Evolutionary conservation across 2,329 filamentous ascomycete species (phyloP).

Genomic region (Dothistroma septosporum): DNA sequence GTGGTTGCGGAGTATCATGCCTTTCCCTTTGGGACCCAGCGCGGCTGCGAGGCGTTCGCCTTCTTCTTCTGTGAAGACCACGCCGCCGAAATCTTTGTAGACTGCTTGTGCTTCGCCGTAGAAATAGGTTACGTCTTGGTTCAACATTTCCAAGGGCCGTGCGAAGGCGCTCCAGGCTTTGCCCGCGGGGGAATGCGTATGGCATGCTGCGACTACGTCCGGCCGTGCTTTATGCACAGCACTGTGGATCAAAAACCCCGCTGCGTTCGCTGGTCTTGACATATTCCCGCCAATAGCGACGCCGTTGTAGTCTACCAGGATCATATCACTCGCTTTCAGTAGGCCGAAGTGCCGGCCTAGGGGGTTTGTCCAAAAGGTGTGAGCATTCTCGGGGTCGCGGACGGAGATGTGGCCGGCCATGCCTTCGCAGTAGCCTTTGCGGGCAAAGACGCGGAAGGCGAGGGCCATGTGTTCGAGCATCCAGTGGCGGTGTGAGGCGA

Average conservation of each 20-base stretch:
- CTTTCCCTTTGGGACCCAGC: constrained; percentile 59
- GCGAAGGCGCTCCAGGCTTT: constrained; percentile 66
- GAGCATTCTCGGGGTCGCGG: constrained; percentile 59
- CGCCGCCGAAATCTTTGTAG: constrained; percentile 60
- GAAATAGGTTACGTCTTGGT: constrained; percentile 63
- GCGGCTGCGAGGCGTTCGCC: constrained; percentile 60
- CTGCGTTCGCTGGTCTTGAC: constrained; percentile 58
- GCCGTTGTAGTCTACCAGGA: constrained; percentile 61
- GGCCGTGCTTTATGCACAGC: constrained; percentile 64
- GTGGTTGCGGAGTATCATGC: constrained; percentile 65
- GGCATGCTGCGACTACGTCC: constrained; percentile 67
- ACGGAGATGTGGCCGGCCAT: constrained; percentile 66
- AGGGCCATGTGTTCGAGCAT: constrained; percentile 61
- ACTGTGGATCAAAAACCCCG: constrained; percentile 66
- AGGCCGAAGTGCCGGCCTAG: constrained; percentile 62
- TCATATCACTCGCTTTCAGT: constrained; percentile 62
- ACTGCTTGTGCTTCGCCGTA: constrained; percentile 61
- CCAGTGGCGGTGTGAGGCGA: constrained; percentile 58
- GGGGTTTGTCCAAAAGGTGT: constrained; percentile 66
- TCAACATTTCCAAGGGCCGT: constrained; percentile 64
- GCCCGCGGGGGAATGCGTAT: constrained; percentile 63
- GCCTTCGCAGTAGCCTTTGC: constrained; percentile 63
- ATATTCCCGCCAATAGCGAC: constrained; percentile 61
- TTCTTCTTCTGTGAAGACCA: constrained; percentile 61
- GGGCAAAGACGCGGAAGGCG: constrained; percentile 64